Evolutionary conservation across 2,329 filamentous ascomycete species (phyloP).

Genomic region (Lecanicillium sp.): DNA sequence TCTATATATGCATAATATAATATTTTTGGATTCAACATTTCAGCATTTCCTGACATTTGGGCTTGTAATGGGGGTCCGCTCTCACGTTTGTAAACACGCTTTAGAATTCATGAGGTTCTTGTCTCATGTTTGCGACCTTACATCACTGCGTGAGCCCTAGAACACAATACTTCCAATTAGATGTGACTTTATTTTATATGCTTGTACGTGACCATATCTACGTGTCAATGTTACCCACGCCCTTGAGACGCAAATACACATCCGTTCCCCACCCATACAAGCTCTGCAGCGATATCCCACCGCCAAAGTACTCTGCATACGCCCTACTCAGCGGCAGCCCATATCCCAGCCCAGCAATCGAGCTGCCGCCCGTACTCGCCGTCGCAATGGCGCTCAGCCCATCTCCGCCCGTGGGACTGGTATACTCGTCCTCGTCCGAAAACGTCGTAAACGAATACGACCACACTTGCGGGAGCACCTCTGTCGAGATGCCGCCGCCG

Average conservation of each 20-base stretch:
- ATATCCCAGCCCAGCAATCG: slow-evolving; percentile 89
- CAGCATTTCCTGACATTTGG: too few species aligned
- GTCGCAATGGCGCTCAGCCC: slow-evolving; percentile 69
- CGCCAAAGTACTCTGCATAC: slow-evolving; percentile 97
- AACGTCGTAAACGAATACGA: slow-evolving; percentile 97
- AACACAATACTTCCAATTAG: neutral
- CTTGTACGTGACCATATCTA: slow-evolving; percentile 1
- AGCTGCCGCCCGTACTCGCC: slow-evolving; percentile 64
- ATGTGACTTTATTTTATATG: neutral
- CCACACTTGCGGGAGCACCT: slow-evolving; percentile 83
- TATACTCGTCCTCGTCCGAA: slow-evolving; percentile 46
- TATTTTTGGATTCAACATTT: too few species aligned
- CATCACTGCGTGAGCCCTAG: too few species aligned
- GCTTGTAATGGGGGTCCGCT: too few species aligned
- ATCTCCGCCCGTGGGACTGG: slow-evolving; percentile 30
- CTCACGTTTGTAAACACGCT: too few species aligned
- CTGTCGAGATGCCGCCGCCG: slow-evolving; percentile 85
- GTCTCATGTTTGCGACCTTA: too few species aligned
- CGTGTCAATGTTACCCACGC: slow-evolving; percentile 45
- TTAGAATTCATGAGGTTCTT: too few species aligned
- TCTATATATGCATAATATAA: too few species aligned
- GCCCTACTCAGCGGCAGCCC: slow-evolving; percentile 83
- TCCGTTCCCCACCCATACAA: slow-evolving; percentile 85
- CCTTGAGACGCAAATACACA: slow-evolving; percentile 58
- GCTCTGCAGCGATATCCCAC: slow-evolving; percentile 90